Conservation (phyloP, 176 grass and related monocot genomes). For the Eragrostis curvula region DNA sequence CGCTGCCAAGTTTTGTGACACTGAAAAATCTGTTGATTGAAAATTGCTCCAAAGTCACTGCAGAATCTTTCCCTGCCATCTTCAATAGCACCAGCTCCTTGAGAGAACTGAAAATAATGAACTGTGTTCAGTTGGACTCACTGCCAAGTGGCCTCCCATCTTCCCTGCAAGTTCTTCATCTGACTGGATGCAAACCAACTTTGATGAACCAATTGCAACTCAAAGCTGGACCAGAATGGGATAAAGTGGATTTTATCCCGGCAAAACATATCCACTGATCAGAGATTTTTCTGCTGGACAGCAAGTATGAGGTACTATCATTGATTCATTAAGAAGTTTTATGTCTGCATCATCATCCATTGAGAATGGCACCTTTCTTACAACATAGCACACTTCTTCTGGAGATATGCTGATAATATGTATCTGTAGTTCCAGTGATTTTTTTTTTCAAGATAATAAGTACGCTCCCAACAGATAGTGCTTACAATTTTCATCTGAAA, state of each 20-base stretch:
- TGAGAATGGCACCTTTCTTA: neutral
- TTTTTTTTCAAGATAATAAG: neutral
- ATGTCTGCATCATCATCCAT: neutral
- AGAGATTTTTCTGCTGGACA: neutral
- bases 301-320: neutral
- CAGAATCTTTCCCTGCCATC: constrained; percentile 51
- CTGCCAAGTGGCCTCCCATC: constrained; percentile 55
- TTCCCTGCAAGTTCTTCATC: constrained; percentile 50
- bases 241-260: constrained; percentile 43
- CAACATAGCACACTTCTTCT: neutral
- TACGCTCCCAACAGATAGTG: neutral
- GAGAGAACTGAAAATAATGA: constrained; percentile 56
- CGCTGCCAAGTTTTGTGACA: constrained; percentile 32
- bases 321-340: neutral
- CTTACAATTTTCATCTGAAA: constrained; percentile 6
- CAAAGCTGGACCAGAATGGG: constrained; percentile 48
- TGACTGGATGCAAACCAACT: constrained; percentile 50
- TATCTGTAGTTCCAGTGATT: neutral
- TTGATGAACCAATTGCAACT: constrained; percentile 32
- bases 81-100: constrained; percentile 45
- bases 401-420: neutral
- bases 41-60: constrained; percentile 47
- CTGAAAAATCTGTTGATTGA: constrained; percentile 50
- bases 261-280: constrained; percentile 36
- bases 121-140: constrained; percentile 44